A percentile compares a stretch with the other conserved stretches of the same genome.
phyloP scores from a whole-genome alignment of 805 yeast genomes.

The Candida namnaoensis region DNA sequence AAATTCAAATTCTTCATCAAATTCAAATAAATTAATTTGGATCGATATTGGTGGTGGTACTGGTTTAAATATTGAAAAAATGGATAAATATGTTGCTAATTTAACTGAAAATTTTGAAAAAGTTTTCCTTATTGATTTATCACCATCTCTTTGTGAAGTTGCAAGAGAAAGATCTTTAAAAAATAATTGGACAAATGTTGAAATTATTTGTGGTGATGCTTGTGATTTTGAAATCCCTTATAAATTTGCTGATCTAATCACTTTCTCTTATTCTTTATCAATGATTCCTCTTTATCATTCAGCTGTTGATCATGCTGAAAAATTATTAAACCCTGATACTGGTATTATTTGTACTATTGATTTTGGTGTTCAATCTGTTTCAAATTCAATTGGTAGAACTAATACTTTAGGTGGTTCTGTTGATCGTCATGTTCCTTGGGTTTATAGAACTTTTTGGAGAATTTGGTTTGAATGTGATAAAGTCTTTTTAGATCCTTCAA shows the following conservation, averaged over 20 bases:
- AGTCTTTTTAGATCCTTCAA: slow-evolving; percentile 68
- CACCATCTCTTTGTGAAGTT: slow-evolving; percentile 68
- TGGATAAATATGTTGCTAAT: slow-evolving; percentile 41
- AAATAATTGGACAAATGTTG: slow-evolving; percentile 49
- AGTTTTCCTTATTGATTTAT: slow-evolving; percentile 64
- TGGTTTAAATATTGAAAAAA: slow-evolving; percentile 71
- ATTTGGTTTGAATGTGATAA: slow-evolving; percentile 83
- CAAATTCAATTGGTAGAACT: slow-evolving; percentile 57
- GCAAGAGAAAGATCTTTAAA: slow-evolving; percentile 50
- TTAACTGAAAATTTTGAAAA: slow-evolving; percentile 42
- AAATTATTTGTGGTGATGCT: slow-evolving; percentile 67
- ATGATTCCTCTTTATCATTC: slow-evolving; percentile 83
- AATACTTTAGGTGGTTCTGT: slow-evolving; percentile 70
- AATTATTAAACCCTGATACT: slow-evolving; percentile 36
- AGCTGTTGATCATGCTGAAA: slow-evolving; percentile 59
- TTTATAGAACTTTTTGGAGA: slow-evolving; percentile 75
- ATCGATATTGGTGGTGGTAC: slow-evolving; percentile 85
- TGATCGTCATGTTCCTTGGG: slow-evolving; percentile 69
- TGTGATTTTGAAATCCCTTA: slow-evolving; percentile 52
- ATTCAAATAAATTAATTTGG: slow-evolving; percentile 48
- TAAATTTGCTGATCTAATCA: slow-evolving; percentile 56
- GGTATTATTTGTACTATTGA: slow-evolving; percentile 70
- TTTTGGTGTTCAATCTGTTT: slow-evolving; percentile 67
- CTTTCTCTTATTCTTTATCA: slow-evolving; percentile 74
- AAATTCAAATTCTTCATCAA: slow-evolving; percentile 1